Base-by-base conservation (phyloP, 768 basidiomycete genomes). In the Scleroderma bovista region DNA sequence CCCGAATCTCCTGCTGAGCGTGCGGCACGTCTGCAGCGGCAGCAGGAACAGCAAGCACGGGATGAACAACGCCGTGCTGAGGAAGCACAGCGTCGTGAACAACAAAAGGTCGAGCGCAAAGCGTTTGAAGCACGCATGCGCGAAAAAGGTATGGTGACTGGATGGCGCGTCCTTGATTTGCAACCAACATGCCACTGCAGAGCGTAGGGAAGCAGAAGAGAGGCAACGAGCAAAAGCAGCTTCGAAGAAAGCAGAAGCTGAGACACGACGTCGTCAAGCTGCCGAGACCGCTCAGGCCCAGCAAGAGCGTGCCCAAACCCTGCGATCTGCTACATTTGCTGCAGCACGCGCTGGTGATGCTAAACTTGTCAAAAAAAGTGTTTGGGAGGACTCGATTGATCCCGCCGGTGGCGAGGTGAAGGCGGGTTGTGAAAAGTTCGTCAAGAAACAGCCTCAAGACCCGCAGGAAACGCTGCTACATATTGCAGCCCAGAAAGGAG, bases 361-460 rank as follows among this genome's bases (percentile, higher is more conserved):
- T 16, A 74, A 66, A 8, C 66, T 65, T 44, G 86, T 88, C 46
- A 81, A 78, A 68, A 76, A 78, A 54, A 80, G 79, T 24, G 66
- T 88, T 19, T 86, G 79, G 77, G 85, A 86, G 68, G 75, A 84
- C 40, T 66, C 68, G 29, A 83, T 89, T 50, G 85, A 88, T 64
- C 81, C 84, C 36, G 73, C 80, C 9, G 87, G 86, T 43, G 83
- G 84, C 26, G 86, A 89, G 69, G 66, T 83, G 47, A 80, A 78
- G 58, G 57, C 63, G 46, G 80, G 80, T 19, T 76, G 77, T 56
- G 75, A 77, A 40, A 71, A 69, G 46, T 80, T 80, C 56, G 72
- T 80, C 41, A 64, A 72, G 52, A 53, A 34, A 11, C 53, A 54
- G 4, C 78, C 79, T 11, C 57, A 71, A 50, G 85, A 88, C 65